Evolutionary conservation across 1,139 yeast species (phyloP), one percentile per base, ranked within the genome.

Genomic region (Saccharomyces pastorianus): DNA sequence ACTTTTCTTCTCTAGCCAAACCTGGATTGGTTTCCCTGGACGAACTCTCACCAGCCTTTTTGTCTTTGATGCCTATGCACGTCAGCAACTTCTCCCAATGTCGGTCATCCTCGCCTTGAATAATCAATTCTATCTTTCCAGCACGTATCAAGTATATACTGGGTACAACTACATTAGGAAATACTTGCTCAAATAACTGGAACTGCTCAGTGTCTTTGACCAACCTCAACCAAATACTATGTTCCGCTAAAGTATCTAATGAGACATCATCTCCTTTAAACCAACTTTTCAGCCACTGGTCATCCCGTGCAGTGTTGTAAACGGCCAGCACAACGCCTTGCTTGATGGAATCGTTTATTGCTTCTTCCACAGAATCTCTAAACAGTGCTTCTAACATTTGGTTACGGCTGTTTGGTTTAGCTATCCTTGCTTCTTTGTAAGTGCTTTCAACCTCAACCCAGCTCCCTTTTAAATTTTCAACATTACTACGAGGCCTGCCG

Each of bases 131-230:
- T 8, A 82, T 68, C 47, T 72, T 65, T 2, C 84, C 81, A 9
- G 73, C 71, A 48, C 67, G 69, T 7, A 84, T 73, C 52, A 81
- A 72, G 67, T 73, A 79, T 56, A 79, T 71, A 59, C 80, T 74
- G 11, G 84, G 88, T 2, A 74, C 71, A 1, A 61, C 63, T 38
- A 76, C 73, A 31, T 73, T 72, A 0, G 77, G 78, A 61, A 81
- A 81, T 13, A 81, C 69, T 58, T 79, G 81, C 48, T 74, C 71
- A 60, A 85, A 83, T 59, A 71, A 73, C 0, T 62, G 66, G 59
- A 72, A 82, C 57, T 84, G 84, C 1, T 64, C 64, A 0, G 82
- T 70, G n/a, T 72, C 77, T 48, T 76, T 72, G 1, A 68, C 55
- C 42, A 84, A 66, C 59, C 74, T 72, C 51, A 84, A 68, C 48